Conservation (phyloP, 106 monocot genomes). For the Dactylorhiza incarnata region DNA sequence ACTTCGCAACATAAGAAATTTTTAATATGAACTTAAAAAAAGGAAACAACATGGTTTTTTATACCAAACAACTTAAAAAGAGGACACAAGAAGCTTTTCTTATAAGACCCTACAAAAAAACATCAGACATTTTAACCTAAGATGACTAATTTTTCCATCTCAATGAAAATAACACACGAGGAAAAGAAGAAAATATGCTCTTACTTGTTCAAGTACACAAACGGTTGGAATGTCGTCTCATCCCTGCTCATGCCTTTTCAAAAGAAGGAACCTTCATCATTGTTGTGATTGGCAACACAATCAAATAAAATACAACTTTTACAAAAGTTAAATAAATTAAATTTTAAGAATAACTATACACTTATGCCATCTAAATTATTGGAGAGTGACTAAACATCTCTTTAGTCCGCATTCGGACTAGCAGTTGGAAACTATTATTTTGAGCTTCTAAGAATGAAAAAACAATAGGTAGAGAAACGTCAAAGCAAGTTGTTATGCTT, state of each 20-base stretch:
- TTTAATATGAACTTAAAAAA: not conserved
- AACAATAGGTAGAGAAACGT: not conserved
- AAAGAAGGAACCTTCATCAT: conserved; percentile 14
- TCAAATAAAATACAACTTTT: not conserved
- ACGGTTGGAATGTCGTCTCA: conserved; percentile 76
- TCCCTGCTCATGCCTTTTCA: conserved; percentile 69
- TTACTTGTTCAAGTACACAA: conserved; percentile 82
- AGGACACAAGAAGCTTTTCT: not conserved
- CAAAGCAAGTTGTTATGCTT: too few relatives aligned
- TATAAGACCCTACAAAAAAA: not conserved
- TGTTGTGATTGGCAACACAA: not conserved
- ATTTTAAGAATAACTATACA: not conserved
- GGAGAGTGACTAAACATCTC: not conserved
- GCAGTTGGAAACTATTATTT: not conserved
- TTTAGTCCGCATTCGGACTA: not conserved
- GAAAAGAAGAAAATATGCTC: conserved; percentile 10
- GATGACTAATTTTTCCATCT: not conserved
- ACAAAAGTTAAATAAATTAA: not conserved
- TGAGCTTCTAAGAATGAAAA: not conserved
- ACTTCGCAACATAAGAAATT: too few relatives aligned
- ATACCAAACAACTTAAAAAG: not conserved
- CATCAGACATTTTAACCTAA: not conserved
- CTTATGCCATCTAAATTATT: not conserved
- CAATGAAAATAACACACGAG: not conserved
- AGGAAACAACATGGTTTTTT: not conserved